These are phyloP conservation scores for Kentomonas sorsogonicus DNA, from an alignment of 208 protist genomes.

Conservation along the genomic window DNA sequence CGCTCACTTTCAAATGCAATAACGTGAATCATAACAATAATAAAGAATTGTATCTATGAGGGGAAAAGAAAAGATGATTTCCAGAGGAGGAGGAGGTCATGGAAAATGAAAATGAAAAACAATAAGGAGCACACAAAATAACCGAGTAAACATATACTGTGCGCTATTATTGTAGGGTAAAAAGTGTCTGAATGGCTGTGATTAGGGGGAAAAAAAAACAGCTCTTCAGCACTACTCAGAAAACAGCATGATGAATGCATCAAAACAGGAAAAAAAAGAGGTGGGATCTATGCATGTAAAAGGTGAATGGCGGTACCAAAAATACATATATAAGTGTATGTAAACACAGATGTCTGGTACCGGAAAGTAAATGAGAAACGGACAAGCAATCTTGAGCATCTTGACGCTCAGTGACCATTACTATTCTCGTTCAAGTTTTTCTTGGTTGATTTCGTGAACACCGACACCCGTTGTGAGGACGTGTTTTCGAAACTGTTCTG, in stretches of 20 bases:
- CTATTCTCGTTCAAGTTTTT: conserved; percentile 2
- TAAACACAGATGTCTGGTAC: neutral
- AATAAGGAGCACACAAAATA: too few species aligned
- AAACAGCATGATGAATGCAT: too few species aligned
- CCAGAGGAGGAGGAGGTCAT: neutral
- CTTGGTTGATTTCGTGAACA: conserved; percentile 41
- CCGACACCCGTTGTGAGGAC: conserved; percentile 60
- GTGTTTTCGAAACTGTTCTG: conserved; percentile 81
- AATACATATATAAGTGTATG: conserved; percentile 6
- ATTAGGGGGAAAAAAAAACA: neutral
- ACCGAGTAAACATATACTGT: too few species aligned
- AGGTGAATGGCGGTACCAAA: neutral
- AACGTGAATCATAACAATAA: neutral
- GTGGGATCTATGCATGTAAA: neutral
- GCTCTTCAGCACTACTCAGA: too few species aligned
- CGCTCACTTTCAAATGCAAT: too few species aligned
- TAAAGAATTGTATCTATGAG: neutral
- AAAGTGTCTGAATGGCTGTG: neutral
- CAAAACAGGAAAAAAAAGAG: neutral
- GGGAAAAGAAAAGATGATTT: neutral
- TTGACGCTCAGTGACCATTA: conserved; percentile 12
- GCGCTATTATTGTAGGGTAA: neutral
- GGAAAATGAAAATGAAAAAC: neutral
- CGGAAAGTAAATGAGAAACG: neutral
- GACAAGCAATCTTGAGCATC: neutral